Conservation (phyloP, 2,329 filamentous ascomycete genomes). For the Sporothrix inflata region DNA sequence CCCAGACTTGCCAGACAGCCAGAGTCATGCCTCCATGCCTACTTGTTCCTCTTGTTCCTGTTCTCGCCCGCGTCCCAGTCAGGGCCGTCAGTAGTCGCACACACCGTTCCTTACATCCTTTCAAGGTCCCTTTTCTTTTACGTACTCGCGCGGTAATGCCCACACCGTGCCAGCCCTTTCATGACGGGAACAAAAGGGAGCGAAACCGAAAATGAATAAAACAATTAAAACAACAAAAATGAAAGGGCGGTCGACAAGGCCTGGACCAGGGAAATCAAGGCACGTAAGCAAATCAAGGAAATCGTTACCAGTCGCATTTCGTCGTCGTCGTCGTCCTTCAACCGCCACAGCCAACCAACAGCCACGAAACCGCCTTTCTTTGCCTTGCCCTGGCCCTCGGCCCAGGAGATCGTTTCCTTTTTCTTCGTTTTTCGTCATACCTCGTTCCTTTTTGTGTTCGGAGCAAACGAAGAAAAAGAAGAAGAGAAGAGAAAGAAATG, state of each 20-base stretch:
- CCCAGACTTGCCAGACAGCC: no score
- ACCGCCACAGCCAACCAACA: neutral
- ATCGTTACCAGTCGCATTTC: slow-evolving; percentile 16
- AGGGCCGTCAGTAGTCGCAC: slow-evolving; percentile 14
- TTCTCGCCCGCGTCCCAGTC: slow-evolving; percentile 16
- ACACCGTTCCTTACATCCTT: slow-evolving; percentile 6
- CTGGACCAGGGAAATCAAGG: neutral
- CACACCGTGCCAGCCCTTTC: neutral
- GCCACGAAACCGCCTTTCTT: neutral
- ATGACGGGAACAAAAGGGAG: neutral
- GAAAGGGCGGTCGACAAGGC: slow-evolving; percentile 16
- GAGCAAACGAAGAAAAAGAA: neutral
- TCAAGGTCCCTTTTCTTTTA: slow-evolving; percentile 21
- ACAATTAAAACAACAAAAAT: neutral
- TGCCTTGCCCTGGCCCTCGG: slow-evolving; percentile 15
- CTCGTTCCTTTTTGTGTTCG: neutral
- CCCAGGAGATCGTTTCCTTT: neutral
- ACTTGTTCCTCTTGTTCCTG: neutral
- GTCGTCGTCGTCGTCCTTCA: neutral
- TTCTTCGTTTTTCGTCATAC: neutral
- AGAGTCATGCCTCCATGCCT: no score
- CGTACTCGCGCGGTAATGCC: slow-evolving; percentile 17
- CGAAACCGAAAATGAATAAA: neutral
- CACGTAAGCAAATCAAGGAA: slow-evolving; percentile 12
- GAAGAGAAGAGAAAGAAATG: neutral